A percentile compares a stretch with the other conserved stretches of the same genome.
These are phyloP conservation scores for Trichoderma orchidacearum DNA, from an alignment of 495 filamentous ascomycete species.

Conservation along the genomic window DNA sequence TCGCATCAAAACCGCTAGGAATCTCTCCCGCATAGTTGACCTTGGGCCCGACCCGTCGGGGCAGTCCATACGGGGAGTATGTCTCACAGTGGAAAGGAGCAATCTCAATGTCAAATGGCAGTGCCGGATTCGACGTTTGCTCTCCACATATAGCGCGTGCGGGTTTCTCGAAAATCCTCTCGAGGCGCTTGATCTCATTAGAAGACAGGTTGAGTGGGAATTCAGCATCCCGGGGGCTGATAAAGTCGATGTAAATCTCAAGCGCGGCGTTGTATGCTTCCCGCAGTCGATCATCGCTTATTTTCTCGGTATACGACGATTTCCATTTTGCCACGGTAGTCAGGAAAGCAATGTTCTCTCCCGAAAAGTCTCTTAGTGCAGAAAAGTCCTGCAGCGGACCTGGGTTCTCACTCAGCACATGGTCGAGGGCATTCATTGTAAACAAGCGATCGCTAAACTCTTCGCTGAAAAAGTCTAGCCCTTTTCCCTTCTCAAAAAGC, in stretches of 20 bases:
- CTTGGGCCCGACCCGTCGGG: background rate
- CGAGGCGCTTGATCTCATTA: constrained; percentile 12
- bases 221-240: constrained; percentile 38
- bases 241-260: constrained; percentile 42
- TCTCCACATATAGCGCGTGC: constrained; percentile 8
- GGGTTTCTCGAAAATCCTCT: constrained; percentile 16
- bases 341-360: constrained; percentile 55
- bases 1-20: background rate
- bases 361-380: constrained; percentile 48
- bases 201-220: constrained; percentile 49
- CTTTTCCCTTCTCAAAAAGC: constrained; percentile 15
- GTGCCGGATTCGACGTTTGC: background rate
- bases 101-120: background rate
- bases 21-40: background rate
- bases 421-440: constrained; percentile 46
- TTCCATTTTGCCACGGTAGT: constrained; percentile 44
- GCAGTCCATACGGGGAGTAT: background rate
- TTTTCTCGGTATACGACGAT: constrained; percentile 4
- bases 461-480: constrained; percentile 15
- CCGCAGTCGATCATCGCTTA: constrained; percentile 11
- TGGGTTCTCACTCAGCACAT: constrained; percentile 39
- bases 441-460: constrained; percentile 24
- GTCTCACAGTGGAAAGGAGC: background rate
- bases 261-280: constrained; percentile 37
- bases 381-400: constrained; percentile 43